Evolutionary conservation across 208 protist genomes (phyloP).

Genomic region (Histomonas meleagridis): DNA sequence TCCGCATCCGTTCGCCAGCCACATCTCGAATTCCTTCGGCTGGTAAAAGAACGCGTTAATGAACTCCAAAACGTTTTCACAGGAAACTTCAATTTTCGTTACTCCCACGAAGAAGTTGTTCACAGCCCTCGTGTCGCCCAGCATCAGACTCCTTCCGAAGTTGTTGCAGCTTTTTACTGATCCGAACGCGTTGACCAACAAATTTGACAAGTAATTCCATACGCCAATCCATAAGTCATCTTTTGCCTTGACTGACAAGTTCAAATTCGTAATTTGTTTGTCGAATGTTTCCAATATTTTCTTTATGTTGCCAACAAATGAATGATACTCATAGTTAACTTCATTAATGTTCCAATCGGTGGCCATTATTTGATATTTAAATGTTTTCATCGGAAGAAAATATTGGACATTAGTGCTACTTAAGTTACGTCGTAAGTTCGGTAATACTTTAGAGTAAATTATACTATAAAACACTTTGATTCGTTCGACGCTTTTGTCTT

Average conservation of each 20-base stretch:
- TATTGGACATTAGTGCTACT: no score
- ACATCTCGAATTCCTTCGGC: neutral
- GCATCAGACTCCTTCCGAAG: neutral
- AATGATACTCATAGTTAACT: slow-evolving; percentile 24
- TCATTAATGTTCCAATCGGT: neutral
- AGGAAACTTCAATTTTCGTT: neutral
- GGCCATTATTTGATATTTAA: neutral
- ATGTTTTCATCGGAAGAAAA: neutral
- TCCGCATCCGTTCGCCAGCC: neutral
- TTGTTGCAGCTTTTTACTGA: neutral
- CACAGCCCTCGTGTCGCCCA: neutral
- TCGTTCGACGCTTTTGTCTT: neutral
- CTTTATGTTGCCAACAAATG: neutral
- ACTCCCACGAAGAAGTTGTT: neutral
- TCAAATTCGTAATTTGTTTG: neutral
- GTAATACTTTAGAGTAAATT: neutral
- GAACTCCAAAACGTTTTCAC: neutral
- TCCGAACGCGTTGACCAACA: neutral
- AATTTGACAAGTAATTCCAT: neutral
- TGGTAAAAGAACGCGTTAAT: slow-evolving; percentile 11
- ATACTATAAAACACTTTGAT: neutral
- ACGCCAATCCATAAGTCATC: neutral
- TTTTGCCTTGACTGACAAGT: neutral
- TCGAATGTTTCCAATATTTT: neutral
- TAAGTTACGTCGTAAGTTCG: neutral